Base-by-base conservation (phyloP, 768 basidiomycete genomes). In the Pleurotus eryngii region DNA sequence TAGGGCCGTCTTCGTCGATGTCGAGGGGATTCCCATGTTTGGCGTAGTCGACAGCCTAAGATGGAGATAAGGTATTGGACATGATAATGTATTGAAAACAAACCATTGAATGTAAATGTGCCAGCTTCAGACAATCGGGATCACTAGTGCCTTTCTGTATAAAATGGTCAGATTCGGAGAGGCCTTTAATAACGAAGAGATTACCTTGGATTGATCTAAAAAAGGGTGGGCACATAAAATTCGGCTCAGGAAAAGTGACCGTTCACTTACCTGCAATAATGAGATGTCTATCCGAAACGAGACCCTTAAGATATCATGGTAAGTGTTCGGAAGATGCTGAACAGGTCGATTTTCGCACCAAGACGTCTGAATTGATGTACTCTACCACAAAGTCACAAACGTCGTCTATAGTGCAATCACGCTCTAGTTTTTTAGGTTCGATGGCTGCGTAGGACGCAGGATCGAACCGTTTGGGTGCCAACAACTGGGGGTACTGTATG, bases 311-410 rank as follows among this genome's bases (percentile, higher is more conserved):
- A 57, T 6, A 15, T 35, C 45, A 39, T 45, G 55, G 22, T 57
- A 39, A 61, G 42, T 15, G 55, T 27, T 17, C 24, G 12, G 12
- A 60, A 14, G 37, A 14, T 1, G 5, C n/a, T 5, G n/a, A 27
- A 26, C 43, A 20, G 3, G 18, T 45, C n/a, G 22, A 43, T 3
- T 1, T 5, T 64, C 79, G 17, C 70, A 90, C 89, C 78, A 91
- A 70, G 43, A 91, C 81, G 64, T 93, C 90, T 0, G 90, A 90
- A 60, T 89, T 80, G 66, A 94, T 90, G 56, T 92, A 94, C 62
- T 93, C 85, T 12, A 91, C 83, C 20, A 94, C 74, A 62, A 94
- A 93, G 57, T 93, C 77, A 59, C 87, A 89, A 12, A 93, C 83
- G 61, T 92, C 89, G 1, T 85, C 74, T 4, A 90, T 79, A 0